A percentile compares a stretch with the other conserved stretches of the same genome.
These are phyloP conservation scores for Botrytis fabae DNA, from an alignment of 2,329 filamentous ascomycete species.

Conservation along the genomic window DNA sequence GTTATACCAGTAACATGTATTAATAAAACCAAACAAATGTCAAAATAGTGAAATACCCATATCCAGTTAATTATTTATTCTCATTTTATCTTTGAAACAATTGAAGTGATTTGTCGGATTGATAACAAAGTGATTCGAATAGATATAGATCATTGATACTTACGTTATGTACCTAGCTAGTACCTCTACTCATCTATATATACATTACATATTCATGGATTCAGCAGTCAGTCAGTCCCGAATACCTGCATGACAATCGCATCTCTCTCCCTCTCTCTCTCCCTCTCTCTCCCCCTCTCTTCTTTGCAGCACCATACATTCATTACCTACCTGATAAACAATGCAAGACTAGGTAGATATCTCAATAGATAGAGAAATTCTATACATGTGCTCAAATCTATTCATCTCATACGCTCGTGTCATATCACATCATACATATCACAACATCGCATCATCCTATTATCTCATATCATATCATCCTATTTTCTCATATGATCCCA, in stretches of 20 bases:
- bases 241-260: background rate
- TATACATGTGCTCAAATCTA: background rate
- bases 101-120: background rate
- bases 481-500: background rate
- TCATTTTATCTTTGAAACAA: background rate
- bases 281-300: too few relatives aligned
- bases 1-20: background rate
- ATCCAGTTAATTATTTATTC: background rate
- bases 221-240: background rate
- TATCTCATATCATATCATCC: background rate
- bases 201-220: background rate
- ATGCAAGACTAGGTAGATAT: too few relatives aligned
- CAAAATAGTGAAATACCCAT: conserved; percentile 1
- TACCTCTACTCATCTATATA: background rate
- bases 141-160: background rate
- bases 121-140: too few relatives aligned
- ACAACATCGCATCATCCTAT: background rate
- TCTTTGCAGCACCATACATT: background rate
- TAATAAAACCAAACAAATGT: background rate
- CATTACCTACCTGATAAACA: too few relatives aligned
- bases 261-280: too few relatives aligned
- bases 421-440: too few relatives aligned
- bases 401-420: background rate
- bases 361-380: background rate
- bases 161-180: too few relatives aligned